Base-by-base conservation (phyloP, 2,329 filamentous ascomycete species). In the Fusarium scirpi region DNA sequence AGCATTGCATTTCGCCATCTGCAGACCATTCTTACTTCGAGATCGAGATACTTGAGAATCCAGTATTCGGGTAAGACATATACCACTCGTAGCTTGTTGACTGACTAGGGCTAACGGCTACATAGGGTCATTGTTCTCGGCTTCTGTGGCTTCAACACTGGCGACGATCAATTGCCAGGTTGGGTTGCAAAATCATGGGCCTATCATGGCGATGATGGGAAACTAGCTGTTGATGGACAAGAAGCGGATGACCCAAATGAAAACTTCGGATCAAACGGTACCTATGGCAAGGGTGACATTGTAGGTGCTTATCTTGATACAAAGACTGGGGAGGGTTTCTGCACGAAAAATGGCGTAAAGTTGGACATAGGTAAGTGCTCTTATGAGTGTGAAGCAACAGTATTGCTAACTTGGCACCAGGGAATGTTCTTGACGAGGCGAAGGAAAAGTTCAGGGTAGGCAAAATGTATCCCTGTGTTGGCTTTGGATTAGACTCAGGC, bases 171-270 rank as follows among this genome's bases (percentile, higher is more conserved):
- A 2, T 4, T 58, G 5, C 54, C 54, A 3, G 45, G 34, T 0
- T 58, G 54, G 44, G 3, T 49, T 8, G 6, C 27, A 1, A 38
- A 27, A 3, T 52, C 46, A 1, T 53, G 27, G 22, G 56, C 56
- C 5, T 58, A 58, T 4, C 22, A 44, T 13, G 27, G 34, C 20
- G 56, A 53, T 22, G 10, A 45, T 11, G 38, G 27, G 3, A 15
- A 9, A 2, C 22, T 58, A 1, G 22, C 8, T 20, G 5, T 52
- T 6, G 12, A 11, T 10, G 10, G 8, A 5, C 18, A 32, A 3
- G 8, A 20, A 3, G 0, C 20, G 4, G 8, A 7, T 7, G 5
- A 11, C 12, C 44, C 5, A 3, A n/a, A 51, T 1, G 25, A 27
- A 2, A 27, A 3, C 25, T 27, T 27, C 10, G 25, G 25, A 10